Evolutionary conservation across 176 grass and related monocot genomes (phyloP).

Genomic region (Hordeum marinum): DNA sequence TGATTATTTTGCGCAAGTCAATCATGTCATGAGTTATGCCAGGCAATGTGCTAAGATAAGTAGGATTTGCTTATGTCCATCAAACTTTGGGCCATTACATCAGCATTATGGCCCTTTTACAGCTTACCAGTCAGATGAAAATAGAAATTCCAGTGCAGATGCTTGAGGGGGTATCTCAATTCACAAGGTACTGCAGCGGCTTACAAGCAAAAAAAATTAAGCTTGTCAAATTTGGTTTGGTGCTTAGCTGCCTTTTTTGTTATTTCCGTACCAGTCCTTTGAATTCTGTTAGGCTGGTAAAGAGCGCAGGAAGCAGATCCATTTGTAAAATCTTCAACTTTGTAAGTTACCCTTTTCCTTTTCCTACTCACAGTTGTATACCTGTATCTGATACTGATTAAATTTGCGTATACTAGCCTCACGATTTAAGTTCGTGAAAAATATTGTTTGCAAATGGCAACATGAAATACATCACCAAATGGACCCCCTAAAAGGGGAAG

Average conservation of each 20-base stretch:
- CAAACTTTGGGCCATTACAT: not conserved
- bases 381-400: not conserved
- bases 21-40: not conserved
- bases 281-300: constrained; percentile 1
- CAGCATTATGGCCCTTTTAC: not conserved
- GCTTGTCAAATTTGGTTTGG: not conserved
- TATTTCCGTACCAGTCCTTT: not conserved
- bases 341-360: constrained; percentile 5
- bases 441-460: not conserved
- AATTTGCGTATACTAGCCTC: not conserved
- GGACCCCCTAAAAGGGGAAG: not conserved
- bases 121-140: not conserved
- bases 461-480: not conserved
- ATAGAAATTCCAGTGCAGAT: not conserved
- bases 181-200: not conserved
- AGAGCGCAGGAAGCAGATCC: not conserved
- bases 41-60: not conserved
- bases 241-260: not conserved
- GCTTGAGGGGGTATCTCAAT: not conserved
- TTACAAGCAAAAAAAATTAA: not conserved
- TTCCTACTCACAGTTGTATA: not conserved
- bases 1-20: not conserved
- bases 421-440: not conserved
- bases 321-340: not conserved
- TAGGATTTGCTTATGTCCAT: not conserved